phyloP scores from a whole-genome alignment of 352 stramenopile species.

The Poterioochromonas sp. region DNA sequence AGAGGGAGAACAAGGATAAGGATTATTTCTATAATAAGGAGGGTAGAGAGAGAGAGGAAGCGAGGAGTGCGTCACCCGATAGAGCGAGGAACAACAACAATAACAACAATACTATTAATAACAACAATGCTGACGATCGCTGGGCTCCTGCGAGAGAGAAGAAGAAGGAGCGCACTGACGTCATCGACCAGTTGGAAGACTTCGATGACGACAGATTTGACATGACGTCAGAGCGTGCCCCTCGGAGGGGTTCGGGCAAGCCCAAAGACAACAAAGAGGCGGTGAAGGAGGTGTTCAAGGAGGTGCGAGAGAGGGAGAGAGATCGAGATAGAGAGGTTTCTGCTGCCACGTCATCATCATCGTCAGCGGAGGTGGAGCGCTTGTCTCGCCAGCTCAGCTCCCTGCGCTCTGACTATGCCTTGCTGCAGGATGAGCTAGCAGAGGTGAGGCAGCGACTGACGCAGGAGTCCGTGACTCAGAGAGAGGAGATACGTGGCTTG shows the following conservation, averaged over 20 bases:
- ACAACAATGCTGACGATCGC: not conserved
- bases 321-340: too few species aligned
- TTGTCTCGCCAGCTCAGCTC: too few species aligned
- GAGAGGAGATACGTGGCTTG: not conserved
- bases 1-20: too few species aligned
- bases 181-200: too few species aligned
- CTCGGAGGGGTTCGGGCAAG: too few species aligned
- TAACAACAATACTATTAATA: not conserved
- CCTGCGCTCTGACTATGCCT: not conserved
- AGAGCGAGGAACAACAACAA: not conserved
- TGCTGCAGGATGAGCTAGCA: constrained; percentile 4
- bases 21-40: not conserved
- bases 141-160: not conserved
- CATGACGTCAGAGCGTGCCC: too few species aligned
- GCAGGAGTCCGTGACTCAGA: not conserved
- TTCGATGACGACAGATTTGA: too few species aligned
- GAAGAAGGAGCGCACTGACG: not conserved
- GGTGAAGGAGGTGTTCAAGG: too few species aligned
- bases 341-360: too few species aligned
- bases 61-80: not conserved
- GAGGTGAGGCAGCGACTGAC: not conserved
- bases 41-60: not conserved
- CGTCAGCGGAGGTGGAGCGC: too few species aligned
- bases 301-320: too few species aligned
- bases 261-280: too few species aligned